Evolutionary conservation across 2,329 filamentous ascomycete genomes (phyloP), one percentile per base, ranked within the genome.

Genomic region (Acarospora socialis): DNA sequence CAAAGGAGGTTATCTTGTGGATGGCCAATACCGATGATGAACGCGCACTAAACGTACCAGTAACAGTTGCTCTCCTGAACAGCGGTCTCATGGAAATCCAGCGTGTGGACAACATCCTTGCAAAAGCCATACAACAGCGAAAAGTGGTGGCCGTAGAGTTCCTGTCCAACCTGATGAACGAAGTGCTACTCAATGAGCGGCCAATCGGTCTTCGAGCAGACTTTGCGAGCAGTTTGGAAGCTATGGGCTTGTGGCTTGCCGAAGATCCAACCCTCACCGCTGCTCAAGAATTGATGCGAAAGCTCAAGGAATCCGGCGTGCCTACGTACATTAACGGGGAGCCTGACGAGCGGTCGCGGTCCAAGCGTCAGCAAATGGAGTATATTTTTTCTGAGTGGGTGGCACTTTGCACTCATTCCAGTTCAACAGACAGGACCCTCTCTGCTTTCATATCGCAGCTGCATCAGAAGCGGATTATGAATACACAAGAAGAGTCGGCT

Each of bases 341-440:
- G 32, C 57, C 64, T 18, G 71, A 67, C 14, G 70, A 77, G 35
- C 66, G 72, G 30, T 56, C 63, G 10, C 53, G 60, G 22, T 64
- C 70, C 19, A 76, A 76, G 43, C 73, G 76, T 40, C 82, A 92
- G 39, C 83, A 94, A 52, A 73, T 92, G 57, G 83, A 92, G 45
- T 95, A 98, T 50, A 69, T 94, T 13, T 94, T 98, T 48, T 84
- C 87, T 25, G 90, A 98, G 58, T 98, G 90, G 90, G 71, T 87
- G 17, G 75, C 78, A 37, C 68, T 94, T 5, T 78, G 69, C 58
- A 81, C 83, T 45, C 69, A 74, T n/a, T 30, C 38, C 2, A 73
- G 77, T 43, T 73, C 77, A 3, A 75, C 77, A 3, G 78, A 83
- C 39, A 80, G 78, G 48, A 70, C 77, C 0, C 65, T 75, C 33